Evolutionary conservation across 257 asterid genomes (phyloP).

Genomic region (Paulownia fortunei): DNA sequence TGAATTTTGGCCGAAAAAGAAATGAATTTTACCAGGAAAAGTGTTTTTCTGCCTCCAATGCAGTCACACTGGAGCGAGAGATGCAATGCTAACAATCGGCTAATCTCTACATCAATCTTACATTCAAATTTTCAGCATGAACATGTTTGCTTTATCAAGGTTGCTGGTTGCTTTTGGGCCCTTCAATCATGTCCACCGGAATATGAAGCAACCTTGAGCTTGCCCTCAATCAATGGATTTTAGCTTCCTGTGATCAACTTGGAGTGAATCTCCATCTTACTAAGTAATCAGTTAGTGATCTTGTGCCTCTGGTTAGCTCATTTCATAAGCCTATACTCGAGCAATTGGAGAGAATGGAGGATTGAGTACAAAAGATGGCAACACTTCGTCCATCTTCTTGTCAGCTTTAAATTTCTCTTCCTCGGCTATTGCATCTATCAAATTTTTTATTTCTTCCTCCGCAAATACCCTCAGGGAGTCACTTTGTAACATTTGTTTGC

Average conservation of each 20-base stretch:
- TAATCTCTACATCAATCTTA: neutral
- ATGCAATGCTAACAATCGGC: neutral
- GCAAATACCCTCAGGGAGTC: slow-evolving; percentile 62
- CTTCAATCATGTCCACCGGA: neutral
- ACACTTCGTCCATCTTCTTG: slow-evolving; percentile 53
- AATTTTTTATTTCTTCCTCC: slow-evolving; percentile 57
- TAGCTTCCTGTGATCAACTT: neutral
- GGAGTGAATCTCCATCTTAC: neutral
- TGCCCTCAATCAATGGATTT: neutral
- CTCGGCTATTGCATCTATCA: slow-evolving; percentile 55
- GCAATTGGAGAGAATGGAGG: slow-evolving; percentile 95
- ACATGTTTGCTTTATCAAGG: neutral
- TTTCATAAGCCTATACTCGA: slow-evolving; percentile 57
- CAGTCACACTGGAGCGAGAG: neutral
- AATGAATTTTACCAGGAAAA: slow-evolving; percentile 5
- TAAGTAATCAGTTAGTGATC: neutral
- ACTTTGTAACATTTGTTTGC: slow-evolving; percentile 49
- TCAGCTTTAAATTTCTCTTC: slow-evolving; percentile 53
- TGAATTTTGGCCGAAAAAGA: neutral
- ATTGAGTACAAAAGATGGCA: slow-evolving; percentile 69
- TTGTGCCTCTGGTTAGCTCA: neutral
- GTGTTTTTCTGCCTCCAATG: neutral
- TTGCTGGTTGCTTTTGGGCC: neutral
- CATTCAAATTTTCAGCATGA: neutral
- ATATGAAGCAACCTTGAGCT: neutral